phyloP scores from a whole-genome alignment of 2,329 filamentous ascomycete species.

The Ceratocystis harringtonii region DNA sequence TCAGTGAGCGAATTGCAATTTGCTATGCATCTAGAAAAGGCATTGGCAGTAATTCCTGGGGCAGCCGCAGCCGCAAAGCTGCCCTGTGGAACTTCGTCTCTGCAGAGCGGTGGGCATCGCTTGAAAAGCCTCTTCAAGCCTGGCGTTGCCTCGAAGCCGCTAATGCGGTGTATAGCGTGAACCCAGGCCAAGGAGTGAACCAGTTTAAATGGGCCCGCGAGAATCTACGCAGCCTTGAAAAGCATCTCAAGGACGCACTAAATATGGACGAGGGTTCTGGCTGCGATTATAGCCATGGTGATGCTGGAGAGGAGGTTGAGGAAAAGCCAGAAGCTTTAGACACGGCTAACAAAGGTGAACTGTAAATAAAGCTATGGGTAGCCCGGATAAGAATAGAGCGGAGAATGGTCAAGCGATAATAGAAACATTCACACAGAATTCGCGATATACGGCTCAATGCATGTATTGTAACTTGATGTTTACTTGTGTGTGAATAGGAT shows the following conservation, averaged over 20 bases:
- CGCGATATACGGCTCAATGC: no score
- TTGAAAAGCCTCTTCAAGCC: constrained; percentile 63
- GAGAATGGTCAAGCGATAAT: background rate
- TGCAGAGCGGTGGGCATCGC: constrained; percentile 67
- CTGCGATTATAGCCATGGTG: background rate
- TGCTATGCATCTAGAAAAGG: constrained; percentile 67
- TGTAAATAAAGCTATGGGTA: background rate
- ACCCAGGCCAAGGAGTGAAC: constrained; percentile 7
- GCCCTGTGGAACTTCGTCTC: constrained; percentile 78
- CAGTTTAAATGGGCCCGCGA: constrained; percentile 10
- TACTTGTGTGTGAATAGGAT: no score
- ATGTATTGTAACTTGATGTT: no score
- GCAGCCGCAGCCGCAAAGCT: constrained; percentile 64
- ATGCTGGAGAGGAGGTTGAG: constrained; percentile 6
- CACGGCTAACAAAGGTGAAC: background rate
- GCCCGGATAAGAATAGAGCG: background rate
- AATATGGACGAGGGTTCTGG: background rate
- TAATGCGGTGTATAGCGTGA: constrained; percentile 8
- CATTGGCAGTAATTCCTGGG: constrained; percentile 50
- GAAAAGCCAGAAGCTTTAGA: constrained; percentile 13
- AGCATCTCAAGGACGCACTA: constrained; percentile 10
- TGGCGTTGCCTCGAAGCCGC: constrained; percentile 53
- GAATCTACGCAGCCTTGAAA: constrained; percentile 11
- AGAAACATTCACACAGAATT: background rate
- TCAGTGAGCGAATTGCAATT: constrained; percentile 72